Percentiles rank a stretch among this genome's conserved stretches.
These are phyloP conservation scores for Ceratobasidium theobromae DNA, from an alignment of 1,284 basidiomycete genomes.

Conservation along the genomic window DNA sequence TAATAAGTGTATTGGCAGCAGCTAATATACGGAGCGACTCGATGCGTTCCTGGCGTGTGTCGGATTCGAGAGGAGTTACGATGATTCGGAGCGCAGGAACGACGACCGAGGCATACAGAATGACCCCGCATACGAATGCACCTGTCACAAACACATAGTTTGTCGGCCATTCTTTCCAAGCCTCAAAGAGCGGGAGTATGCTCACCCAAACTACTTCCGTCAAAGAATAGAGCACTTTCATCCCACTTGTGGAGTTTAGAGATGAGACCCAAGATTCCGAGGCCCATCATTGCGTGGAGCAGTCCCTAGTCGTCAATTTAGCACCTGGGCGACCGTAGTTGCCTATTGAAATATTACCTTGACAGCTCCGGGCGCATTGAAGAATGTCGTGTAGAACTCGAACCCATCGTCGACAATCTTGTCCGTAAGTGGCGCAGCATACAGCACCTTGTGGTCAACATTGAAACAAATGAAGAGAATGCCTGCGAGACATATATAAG, in stretches of 20 bases:
- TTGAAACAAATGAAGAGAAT: conserved; percentile 86
- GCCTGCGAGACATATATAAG: conserved; percentile 49
- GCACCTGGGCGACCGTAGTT: neutral
- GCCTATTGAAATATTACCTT: conserved; percentile 56
- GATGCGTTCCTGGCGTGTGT: conserved; percentile 64
- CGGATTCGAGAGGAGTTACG: conserved; percentile 57
- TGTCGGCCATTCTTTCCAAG: neutral
- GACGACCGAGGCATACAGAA: conserved; percentile 78
- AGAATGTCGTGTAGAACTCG: conserved; percentile 87
- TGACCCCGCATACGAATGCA: conserved; percentile 69
- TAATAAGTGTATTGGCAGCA: conserved; percentile 82
- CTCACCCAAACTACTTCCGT: conserved; percentile 78
- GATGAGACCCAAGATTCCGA: conserved; percentile 71
- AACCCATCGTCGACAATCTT: conserved; percentile 68
- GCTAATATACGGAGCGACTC: conserved; percentile 78
- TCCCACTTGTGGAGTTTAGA: conserved; percentile 82
- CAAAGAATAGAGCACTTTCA: conserved; percentile 90
- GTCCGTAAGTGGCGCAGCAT: conserved; percentile 58
- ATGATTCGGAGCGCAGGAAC: conserved; percentile 75
- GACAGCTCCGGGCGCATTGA: conserved; percentile 84
- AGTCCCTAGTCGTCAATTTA: conserved; percentile 58
- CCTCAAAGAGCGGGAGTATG: conserved; percentile 17
- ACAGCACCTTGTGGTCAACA: conserved; percentile 82
- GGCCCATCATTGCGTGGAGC: conserved; percentile 76
- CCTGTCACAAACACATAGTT: conserved; percentile 48